A percentile compares a stretch with the other conserved stretches of the same genome.
These are phyloP conservation scores for Cercospora citrullina DNA, from an alignment of 2,329 filamentous ascomycete genomes.

Conservation along the genomic window DNA sequence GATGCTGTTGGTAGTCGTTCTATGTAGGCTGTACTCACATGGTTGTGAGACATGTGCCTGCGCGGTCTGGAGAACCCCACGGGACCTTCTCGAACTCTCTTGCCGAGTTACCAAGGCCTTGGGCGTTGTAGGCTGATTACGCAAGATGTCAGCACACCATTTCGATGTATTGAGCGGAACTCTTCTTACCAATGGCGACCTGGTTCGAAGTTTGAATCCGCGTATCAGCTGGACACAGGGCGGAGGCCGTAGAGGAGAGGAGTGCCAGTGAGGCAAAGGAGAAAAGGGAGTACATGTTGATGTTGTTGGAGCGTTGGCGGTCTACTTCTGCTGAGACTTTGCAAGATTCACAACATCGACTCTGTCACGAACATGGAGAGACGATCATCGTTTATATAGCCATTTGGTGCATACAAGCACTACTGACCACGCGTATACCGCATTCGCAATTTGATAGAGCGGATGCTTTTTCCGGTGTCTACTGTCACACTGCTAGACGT, in stretches of 20 bases:
- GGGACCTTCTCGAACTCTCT: constrained; percentile 16
- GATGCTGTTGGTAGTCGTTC: not conserved
- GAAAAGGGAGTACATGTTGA: not conserved
- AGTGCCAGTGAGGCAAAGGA: not conserved
- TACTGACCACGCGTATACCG: not conserved
- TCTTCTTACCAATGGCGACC: constrained; percentile 2
- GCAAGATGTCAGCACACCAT: not conserved
- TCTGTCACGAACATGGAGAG: not conserved
- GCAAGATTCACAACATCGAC: not conserved
- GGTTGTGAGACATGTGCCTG: constrained; percentile 15
- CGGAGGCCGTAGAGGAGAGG: not conserved
- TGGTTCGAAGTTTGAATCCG: constrained; percentile 1
- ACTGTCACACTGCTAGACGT: not conserved
- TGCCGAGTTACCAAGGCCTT: constrained; percentile 11
- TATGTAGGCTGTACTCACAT: constrained; percentile 4
- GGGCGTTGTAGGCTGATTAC: constrained; percentile 15
- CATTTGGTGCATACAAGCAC: not conserved
- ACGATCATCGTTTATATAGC: not conserved
- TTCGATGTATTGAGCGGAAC: not conserved
- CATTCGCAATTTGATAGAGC: not conserved
- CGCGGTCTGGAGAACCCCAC: constrained; percentile 20
- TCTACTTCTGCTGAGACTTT: not conserved
- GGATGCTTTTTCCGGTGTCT: not conserved
- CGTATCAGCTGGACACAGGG: constrained; percentile 5
- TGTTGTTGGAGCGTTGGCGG: not conserved